phyloP scores from a whole-genome alignment of 208 protist species.

The Leishmania aethiopica region DNA sequence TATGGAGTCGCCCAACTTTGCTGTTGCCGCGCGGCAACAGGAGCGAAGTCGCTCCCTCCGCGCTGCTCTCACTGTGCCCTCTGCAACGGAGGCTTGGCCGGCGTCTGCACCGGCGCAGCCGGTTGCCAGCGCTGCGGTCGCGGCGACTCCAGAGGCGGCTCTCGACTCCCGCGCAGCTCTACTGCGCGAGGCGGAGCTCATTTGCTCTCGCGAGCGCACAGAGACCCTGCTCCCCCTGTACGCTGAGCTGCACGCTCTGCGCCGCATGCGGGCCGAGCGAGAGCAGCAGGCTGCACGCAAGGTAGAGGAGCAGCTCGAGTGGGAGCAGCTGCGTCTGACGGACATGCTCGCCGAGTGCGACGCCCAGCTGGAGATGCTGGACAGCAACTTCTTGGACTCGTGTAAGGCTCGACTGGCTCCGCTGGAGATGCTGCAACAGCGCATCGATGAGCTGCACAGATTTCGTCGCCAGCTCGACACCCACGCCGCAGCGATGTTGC shows the following conservation, averaged over 20 bases:
- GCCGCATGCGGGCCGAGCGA: slow-evolving; percentile 18
- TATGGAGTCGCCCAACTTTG: not conserved
- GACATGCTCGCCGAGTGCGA: slow-evolving; percentile 33
- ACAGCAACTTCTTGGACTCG: slow-evolving; percentile 22
- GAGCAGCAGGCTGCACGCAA: slow-evolving; percentile 23
- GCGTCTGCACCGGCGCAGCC: not conserved
- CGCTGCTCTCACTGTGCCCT: not conserved
- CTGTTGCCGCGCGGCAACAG: not conserved
- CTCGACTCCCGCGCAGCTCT: not conserved
- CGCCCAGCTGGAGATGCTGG: slow-evolving; percentile 24
- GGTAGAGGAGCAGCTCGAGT: slow-evolving; percentile 29
- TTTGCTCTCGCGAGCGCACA: slow-evolving; percentile 47
- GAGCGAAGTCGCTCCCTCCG: not conserved
- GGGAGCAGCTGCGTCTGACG: slow-evolving; percentile 29
- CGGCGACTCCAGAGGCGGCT: not conserved
- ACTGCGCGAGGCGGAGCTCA: slow-evolving; percentile 40
- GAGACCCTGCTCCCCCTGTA: slow-evolving; percentile 53
- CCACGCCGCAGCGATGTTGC: not conserved
- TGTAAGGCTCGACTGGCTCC: slow-evolving; percentile 11
- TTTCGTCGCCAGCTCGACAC: slow-evolving; percentile 15
- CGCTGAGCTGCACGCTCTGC: slow-evolving; percentile 53
- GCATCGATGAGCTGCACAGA: slow-evolving; percentile 13
- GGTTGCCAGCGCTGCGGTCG: not conserved
- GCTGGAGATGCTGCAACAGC: slow-evolving; percentile 26
- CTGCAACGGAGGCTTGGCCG: not conserved